Evolutionary conservation across 2,329 filamentous ascomycete genomes (phyloP).

Genomic region (Fusarium sp.): DNA sequence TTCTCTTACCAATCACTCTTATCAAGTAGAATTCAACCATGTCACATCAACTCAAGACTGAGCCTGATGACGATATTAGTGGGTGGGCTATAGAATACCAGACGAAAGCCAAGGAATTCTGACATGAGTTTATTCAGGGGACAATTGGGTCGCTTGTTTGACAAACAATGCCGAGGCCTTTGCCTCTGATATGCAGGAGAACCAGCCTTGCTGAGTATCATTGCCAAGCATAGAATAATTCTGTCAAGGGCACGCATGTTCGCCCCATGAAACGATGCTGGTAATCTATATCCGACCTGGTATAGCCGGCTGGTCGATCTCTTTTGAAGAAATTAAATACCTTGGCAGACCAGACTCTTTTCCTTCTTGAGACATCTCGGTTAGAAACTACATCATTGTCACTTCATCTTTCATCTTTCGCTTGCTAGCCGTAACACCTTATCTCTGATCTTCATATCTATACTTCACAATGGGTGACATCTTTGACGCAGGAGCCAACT

Average conservation of each 20-base stretch:
- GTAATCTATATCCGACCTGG: not conserved
- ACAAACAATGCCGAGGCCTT: not conserved
- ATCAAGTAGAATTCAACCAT: not conserved
- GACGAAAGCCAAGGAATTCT: not conserved
- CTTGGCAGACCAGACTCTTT: not conserved
- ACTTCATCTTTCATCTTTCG: not conserved
- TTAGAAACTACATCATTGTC: not conserved
- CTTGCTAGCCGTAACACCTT: not conserved
- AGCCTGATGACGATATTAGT: not conserved
- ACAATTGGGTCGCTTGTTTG: not conserved
- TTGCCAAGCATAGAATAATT: not conserved
- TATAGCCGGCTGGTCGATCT: not conserved
- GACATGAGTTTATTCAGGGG: not conserved
- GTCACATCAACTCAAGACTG: slow-evolving; percentile 20
- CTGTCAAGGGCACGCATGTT: not conserved
- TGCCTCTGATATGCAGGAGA: not conserved
- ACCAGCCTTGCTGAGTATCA: not conserved
- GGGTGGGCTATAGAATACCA: not conserved
- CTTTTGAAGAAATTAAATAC: not conserved
- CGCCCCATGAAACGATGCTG: not conserved
- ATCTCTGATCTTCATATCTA: not conserved
- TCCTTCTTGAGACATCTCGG: not conserved
- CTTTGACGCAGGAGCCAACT: slow-evolving; percentile 14
- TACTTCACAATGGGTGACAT: slow-evolving; percentile 27
- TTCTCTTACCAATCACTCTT: not conserved